Evolutionary conservation across 768 basidiomycete species (phyloP), one percentile per base, ranked within the genome.

Genomic region (Phylloporus arenicola): DNA sequence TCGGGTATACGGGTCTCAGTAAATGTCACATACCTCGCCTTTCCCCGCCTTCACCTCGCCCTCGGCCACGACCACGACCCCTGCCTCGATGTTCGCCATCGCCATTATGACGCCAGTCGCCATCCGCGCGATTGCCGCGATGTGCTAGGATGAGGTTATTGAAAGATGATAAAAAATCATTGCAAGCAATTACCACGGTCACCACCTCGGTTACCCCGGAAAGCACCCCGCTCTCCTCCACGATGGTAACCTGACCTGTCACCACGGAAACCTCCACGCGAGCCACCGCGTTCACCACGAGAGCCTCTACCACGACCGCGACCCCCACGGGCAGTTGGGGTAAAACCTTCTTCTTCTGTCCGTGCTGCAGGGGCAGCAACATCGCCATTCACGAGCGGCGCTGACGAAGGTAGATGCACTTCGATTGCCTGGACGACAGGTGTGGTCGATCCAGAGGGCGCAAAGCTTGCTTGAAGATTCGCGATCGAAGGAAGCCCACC

Each of bases 401-500:
- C 58, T 31, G 57, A 47, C 33, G 50, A 48, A 30, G 61, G 60
- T 22, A 56, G 46, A 61, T 71, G 51, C 54, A 63, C 57, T 71
- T 75, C 74, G 16, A 70, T 64, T 6, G 66, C 35, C 33, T 63
- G 70, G 9, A 64, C 55, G 11, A 67, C 62, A 22, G 88, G 85
- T 0, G 84, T 86, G n/a, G 75, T 79, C 25, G 83, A 78, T 7
- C 82, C 84, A 35, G 88, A 86, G 12, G 82, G 80, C 6, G 83
- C 85, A 60, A 91, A 89, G 56, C 79, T 81, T 40, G 85, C 84
- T 50, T 91, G 88, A 24, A 91, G 74, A 43, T 78, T 78, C 6
- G 82, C 82, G 45, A 92, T 84, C 1, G 86, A 74, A n/a, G 90
- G 89, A 14, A 92, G 78, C 6, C 79, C 87, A 16, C 75, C 79